Evolutionary conservation across 768 basidiomycete species (phyloP).

Genomic region (Russula ochroleuca): DNA sequence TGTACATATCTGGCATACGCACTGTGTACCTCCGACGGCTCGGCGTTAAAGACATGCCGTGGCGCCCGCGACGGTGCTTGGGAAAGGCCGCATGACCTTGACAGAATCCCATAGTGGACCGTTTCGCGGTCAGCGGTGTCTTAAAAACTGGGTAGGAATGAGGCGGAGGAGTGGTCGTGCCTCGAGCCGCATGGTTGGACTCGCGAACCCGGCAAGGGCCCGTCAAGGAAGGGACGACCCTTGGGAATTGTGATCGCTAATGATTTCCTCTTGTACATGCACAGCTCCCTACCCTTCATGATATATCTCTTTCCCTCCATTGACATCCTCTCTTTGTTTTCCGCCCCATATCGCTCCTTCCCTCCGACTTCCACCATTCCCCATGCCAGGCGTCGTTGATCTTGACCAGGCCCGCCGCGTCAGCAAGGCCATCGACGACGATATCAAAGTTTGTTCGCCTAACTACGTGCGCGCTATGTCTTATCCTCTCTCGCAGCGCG

Average conservation of each 20-base stretch:
- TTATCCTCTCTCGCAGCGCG: constrained; percentile 18
- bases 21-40: constrained; percentile 12
- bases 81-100: neutral
- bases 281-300: constrained; percentile 4
- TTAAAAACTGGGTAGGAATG: neutral
- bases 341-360: neutral
- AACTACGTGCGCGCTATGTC: neutral
- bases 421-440: constrained; percentile 54
- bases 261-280: constrained; percentile 21
- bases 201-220: constrained; percentile 1
- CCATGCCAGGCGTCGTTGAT: constrained; percentile 30
- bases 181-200: constrained; percentile 9
- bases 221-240: constrained; percentile 3
- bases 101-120: neutral
- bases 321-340: neutral
- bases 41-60: constrained; percentile 17
- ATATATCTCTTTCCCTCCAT: constrained; percentile 16
- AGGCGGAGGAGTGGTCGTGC: neutral
- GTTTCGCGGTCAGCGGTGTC: constrained; percentile 4
- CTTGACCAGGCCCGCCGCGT: constrained; percentile 44
- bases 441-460: constrained; percentile 42
- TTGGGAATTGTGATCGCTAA: constrained; percentile 26
- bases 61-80: neutral
- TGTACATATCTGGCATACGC: constrained; percentile 24
- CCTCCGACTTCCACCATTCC: neutral